Conservation (phyloP, 2,329 filamentous ascomycete species). For the Aspergillus fischeri region DNA sequence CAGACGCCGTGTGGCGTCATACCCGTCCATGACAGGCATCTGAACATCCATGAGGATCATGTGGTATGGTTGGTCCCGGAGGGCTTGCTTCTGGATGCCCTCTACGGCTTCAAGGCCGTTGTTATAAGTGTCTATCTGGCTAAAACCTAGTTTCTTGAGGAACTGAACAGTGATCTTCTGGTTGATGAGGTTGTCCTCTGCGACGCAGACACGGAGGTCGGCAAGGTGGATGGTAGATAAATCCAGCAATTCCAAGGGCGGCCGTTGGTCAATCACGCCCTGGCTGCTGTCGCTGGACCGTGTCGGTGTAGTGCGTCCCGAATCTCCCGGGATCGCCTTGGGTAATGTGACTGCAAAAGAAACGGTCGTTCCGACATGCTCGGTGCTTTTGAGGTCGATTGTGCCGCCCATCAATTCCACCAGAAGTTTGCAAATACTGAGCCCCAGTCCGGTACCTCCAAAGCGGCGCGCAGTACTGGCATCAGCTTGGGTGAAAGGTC, state of each 20-base stretch:
- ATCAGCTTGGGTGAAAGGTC: slow-evolving; percentile 90
- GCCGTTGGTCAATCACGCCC: slow-evolving; percentile 45
- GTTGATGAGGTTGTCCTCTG: slow-evolving; percentile 93
- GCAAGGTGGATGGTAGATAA: slow-evolving; percentile 72
- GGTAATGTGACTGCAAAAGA: slow-evolving; percentile 83
- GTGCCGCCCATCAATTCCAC: slow-evolving; percentile 22
- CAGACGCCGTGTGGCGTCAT: slow-evolving; percentile 81
- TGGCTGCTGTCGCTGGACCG: slow-evolving; percentile 53
- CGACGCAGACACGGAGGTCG: slow-evolving; percentile 82
- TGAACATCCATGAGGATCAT: slow-evolving; percentile 94
- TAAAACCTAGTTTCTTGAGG: slow-evolving; percentile 67
- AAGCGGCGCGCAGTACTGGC: slow-evolving; percentile 86
- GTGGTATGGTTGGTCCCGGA: slow-evolving; percentile 74
- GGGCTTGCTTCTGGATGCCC: slow-evolving; percentile 67
- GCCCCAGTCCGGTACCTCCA: slow-evolving; percentile 81
- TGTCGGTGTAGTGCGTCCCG: slow-evolving; percentile 6
- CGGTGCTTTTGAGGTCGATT: no score
- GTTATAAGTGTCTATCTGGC: slow-evolving; percentile 80
- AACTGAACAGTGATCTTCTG: slow-evolving; percentile 92
- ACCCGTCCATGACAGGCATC: slow-evolving; percentile 91
- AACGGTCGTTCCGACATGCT: slow-evolving; percentile 48
- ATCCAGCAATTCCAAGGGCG: slow-evolving; percentile 43
- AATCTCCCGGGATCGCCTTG: slow-evolving; percentile 54
- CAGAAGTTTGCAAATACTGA: slow-evolving; percentile 88
- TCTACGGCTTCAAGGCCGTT: slow-evolving; percentile 87